Evolutionary conservation across 2,329 filamentous ascomycete species (phyloP).

Genomic region (Colletotrichum viniferum): DNA sequence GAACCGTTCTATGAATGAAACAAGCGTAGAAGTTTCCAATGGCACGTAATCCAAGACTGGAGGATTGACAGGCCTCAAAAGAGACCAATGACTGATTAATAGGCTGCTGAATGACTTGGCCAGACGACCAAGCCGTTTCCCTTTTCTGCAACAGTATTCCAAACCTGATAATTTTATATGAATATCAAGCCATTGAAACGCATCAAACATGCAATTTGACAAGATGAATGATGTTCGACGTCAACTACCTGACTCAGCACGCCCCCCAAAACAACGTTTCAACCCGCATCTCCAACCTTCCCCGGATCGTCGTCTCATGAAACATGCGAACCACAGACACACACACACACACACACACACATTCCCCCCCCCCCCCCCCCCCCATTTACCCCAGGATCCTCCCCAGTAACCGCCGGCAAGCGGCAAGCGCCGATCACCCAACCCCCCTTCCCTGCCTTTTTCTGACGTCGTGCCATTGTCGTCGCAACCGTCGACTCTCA

Average conservation of each 20-base stretch:
- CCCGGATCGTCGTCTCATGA: neutral
- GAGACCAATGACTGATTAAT: accelerated
- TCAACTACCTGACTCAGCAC: neutral
- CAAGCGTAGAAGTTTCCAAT: neutral
- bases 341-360: neutral
- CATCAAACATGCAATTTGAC: too few species aligned
- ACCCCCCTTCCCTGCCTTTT: too few species aligned
- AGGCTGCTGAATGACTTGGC: neutral
- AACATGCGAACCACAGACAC: neutral
- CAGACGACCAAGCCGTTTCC: accelerated
- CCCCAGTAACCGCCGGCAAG: neutral
- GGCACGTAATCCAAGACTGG: neutral
- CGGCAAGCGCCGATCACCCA: neutral
- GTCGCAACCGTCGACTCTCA: neutral
- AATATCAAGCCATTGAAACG: too few species aligned
- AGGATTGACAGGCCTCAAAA: accelerated
- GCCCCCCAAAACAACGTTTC: neutral
- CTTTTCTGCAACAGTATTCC: too few species aligned
- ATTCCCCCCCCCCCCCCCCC: neutral
- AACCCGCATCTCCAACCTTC: neutral
- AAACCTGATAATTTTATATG: too few species aligned
- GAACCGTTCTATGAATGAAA: too few species aligned
- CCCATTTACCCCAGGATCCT: neutral
- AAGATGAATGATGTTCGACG: too few species aligned
- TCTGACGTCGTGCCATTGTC: neutral